Evolutionary conservation across 139 green algal species (phyloP), one percentile per base, ranked within the genome.

Genomic region (Tetradesmus lagerheimii): DNA sequence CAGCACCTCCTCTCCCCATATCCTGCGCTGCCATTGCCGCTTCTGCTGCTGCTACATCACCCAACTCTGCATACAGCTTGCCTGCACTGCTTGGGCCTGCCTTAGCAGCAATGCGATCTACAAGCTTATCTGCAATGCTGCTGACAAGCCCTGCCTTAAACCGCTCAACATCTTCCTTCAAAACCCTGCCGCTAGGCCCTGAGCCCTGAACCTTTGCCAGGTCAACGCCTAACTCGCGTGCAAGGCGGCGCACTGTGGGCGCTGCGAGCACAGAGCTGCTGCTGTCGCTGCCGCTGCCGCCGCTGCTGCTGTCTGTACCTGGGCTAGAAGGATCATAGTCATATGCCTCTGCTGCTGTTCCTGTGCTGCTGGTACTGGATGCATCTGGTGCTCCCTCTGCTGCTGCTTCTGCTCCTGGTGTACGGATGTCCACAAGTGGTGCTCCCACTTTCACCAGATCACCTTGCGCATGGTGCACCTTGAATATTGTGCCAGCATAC

Each of bases 371-470:
- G 64, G 23, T 62, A n/a, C 67, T 78, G 67, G 67, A 18, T 41
- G 67, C 14, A 12, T 5, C 31, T 87, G 84, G 67, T 43, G 57
- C 62, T 45, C 39, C 67, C 14, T 35, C 89, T 75, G 45, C 45
- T 79, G 81, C 79, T 81, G 35, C 47, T 57, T 87, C 75, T 41
- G 37, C 89, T 50, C 83, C 81, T 53, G 53, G 35, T 4, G 93
- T 50, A 41, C 93, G 81, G 5, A 98, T 93, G 87, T 98, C 96
- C 18, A 94, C 90, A 45, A 98, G 94, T 18, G 95, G 86, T 0
- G 93, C 95, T 1, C 97, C 97, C 38, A 97, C 96, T 91, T 97
- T 96, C 25, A 98, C 94, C 47, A 98, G 86, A 45, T 94, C 95
- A 0, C 96, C 96, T 0, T 89, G 41, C 14, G 45, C 25, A 77